Evolutionary conservation across 1,284 basidiomycete genomes (phyloP), one percentile per base, ranked within the genome.

Genomic region (Rugosomyces carneus): DNA sequence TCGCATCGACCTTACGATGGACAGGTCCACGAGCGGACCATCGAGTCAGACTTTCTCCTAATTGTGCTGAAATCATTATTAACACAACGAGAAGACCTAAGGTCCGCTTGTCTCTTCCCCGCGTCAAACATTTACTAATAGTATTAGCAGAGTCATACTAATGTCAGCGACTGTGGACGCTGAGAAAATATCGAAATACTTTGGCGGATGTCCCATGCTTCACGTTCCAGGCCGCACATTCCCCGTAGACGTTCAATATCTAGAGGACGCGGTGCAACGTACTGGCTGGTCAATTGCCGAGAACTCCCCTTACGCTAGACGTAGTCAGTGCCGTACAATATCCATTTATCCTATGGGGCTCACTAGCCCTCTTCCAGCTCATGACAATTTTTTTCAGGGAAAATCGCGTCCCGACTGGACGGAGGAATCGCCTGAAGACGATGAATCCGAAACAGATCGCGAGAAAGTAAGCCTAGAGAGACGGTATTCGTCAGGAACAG

Each of bases 81-180:
- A 37, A 68, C 78, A 44, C 80, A 87, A 52, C 78, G 92, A 18
- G 79, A 83, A 37, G 84, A 95, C 57, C 73, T 99, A 41, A 95
- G 91, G 89, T 8, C n/a, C 88, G 53, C 53, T 68, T 56, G 20
- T 26, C 31, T 3, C 15, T 15, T 16, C 24, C 16, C 10, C 34
- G 6, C 42, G 37, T 13, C 19, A 1, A 19, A 20, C 9, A 21
- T 38, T n/a, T 18, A 10, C 35, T 13, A 40, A 15, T 9, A 32
- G 13, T 34, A 7, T 39, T 31, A 21, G 11, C 50, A 93, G 90
- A 66, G 81, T 99, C 24, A 81, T 99, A 26, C 76, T 99, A 45
- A 99, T 99, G 96, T 97, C 93, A 19, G 96, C 96, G 0, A 99
- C 96, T 0, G 75, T 98, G 23, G 93, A 99, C 59, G 89, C 92